Evolutionary conservation across 2,329 filamentous ascomycete species (phyloP).

Genomic region (Aspergillus sp.): DNA sequence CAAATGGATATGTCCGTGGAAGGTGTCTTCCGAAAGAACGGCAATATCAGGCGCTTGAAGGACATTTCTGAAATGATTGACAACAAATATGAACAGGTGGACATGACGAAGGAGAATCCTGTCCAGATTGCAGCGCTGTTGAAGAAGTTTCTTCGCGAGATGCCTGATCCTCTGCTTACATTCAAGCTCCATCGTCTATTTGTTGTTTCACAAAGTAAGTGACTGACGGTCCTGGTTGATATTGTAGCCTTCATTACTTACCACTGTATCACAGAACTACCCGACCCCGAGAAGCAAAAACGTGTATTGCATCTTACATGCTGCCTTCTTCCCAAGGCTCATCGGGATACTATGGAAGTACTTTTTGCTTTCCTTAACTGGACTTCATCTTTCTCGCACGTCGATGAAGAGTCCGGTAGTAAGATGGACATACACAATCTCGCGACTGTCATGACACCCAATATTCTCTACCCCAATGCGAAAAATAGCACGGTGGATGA

Average conservation of each 20-base stretch:
- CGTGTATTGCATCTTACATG: constrained; percentile 87
- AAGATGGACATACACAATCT: constrained; percentile 99
- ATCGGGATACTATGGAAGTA: constrained; percentile 92
- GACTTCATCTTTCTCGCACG: constrained; percentile 94
- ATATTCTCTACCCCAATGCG: constrained; percentile 76
- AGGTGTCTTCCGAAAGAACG: constrained; percentile 98
- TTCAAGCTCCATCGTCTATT: constrained; percentile 92
- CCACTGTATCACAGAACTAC: constrained; percentile 60
- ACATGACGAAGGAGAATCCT: constrained; percentile 83
- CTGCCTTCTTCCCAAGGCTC: constrained; percentile 86
- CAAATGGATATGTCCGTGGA: constrained; percentile 99
- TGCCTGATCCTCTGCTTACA: constrained; percentile 91
- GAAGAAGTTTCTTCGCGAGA: constrained; percentile 91
- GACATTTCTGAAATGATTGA: constrained; percentile 87
- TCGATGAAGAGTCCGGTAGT: constrained; percentile 94
- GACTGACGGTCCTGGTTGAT: constrained; percentile 14
- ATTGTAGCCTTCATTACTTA: background rate
- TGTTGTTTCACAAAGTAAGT: constrained; percentile 78
- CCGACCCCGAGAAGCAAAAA: constrained; percentile 76
- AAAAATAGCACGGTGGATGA: constrained; percentile 76
- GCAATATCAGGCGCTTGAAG: constrained; percentile 91
- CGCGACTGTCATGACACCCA: constrained; percentile 94
- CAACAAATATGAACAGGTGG: constrained; percentile 78
- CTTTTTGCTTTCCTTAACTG: constrained; percentile 95
- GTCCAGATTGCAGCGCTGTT: constrained; percentile 91